phyloP scores from a whole-genome alignment of 1,284 basidiomycete species.

The Anthracocystis panici-leucophaei region DNA sequence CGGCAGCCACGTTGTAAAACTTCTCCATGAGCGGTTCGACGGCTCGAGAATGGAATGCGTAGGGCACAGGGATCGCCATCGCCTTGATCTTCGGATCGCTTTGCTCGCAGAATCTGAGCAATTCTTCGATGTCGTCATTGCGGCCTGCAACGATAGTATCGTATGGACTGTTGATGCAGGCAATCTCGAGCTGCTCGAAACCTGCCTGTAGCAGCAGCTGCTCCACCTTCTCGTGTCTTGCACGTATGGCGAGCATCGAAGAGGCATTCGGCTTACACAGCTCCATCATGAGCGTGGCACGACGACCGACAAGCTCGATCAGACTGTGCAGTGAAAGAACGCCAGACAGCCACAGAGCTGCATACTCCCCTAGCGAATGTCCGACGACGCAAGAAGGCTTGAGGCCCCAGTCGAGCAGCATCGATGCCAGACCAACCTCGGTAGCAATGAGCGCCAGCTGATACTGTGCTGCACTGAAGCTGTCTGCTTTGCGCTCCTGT shows the following conservation, averaged over 20 bases:
- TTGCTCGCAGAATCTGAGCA: conserved; percentile 26
- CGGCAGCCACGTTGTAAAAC: conserved; percentile 2
- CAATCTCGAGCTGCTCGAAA: conserved; percentile 32
- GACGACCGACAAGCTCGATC: conserved; percentile 43
- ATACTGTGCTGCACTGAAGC: conserved; percentile 38
- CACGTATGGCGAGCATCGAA: conserved; percentile 48
- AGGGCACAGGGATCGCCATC: conserved; percentile 50
- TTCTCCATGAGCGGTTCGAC: conserved; percentile 37
- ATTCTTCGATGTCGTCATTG: conserved; percentile 26
- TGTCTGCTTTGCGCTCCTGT: conserved; percentile 23
- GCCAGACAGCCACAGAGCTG: conserved; percentile 39
- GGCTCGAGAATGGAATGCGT: conserved; percentile 47
- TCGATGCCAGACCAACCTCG: conserved; percentile 33
- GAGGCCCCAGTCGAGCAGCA: conserved; percentile 45
- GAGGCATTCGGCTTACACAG: conserved; percentile 43
- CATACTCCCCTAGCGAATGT: conserved; percentile 56
- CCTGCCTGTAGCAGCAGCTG: conserved; percentile 25
- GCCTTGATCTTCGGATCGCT: conserved; percentile 43
- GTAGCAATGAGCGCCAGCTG: conserved; percentile 48
- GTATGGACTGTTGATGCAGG: conserved; percentile 50
- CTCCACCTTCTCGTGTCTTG: conserved; percentile 14
- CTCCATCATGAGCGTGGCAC: conserved; percentile 49
- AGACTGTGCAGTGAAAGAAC: conserved; percentile 36
- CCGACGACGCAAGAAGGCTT: conserved; percentile 34
- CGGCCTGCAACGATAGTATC: conserved; percentile 50